Evolutionary conservation across 163 green algal species (phyloP), one percentile per base, ranked within the genome.

Genomic region (Scenedesmus sp.): DNA sequence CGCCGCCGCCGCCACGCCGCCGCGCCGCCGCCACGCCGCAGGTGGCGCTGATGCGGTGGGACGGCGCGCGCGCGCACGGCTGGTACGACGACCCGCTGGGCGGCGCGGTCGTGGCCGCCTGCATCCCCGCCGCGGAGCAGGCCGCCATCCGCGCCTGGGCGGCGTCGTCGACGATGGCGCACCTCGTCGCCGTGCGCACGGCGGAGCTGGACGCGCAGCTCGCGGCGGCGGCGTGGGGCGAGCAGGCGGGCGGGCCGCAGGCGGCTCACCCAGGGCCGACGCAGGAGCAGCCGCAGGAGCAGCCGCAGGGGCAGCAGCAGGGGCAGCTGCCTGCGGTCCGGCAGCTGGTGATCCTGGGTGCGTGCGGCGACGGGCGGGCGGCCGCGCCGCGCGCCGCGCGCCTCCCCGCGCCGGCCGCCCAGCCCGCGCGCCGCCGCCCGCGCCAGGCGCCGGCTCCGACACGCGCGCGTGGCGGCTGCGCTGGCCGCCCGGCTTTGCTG

Each of bases 141-240:
- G 48, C 63, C 31, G 28, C n/a, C 17, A 24, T 74, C 9, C 15
- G 50, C 14, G 15, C 33, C 13, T 57, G 54, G 28, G 20, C 24
- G n/a, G n/a, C n/a, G n/a, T n/a, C n/a, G n/a, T n/a, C n/a, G n/a
- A n/a, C n/a, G n/a, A n/a, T n/a, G n/a, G n/a, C n/a, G n/a, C n/a
- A n/a, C n/a, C n/a, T n/a, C n/a, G n/a, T 62, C 17, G 65, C 65
- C 45, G 50, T 75, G 4, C 20, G 66, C 6, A 75, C 66, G 6
- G 67, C 67, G 50, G 67, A 76, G 67, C 67, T 76, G 67, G 67
- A 76, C 17, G 26, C 42, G 3, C 67, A 65, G 22, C 63, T 76
- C 28, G 33, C 51, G 17, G 51, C 34, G 26, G 67, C 67, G 18
- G n/a, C n/a, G n/a, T n/a, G n/a, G n/a, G n/a, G n/a, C n/a, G n/a